Evolutionary conservation across 768 basidiomycete genomes (phyloP).

Genomic region (Pleurotus platypus): DNA sequence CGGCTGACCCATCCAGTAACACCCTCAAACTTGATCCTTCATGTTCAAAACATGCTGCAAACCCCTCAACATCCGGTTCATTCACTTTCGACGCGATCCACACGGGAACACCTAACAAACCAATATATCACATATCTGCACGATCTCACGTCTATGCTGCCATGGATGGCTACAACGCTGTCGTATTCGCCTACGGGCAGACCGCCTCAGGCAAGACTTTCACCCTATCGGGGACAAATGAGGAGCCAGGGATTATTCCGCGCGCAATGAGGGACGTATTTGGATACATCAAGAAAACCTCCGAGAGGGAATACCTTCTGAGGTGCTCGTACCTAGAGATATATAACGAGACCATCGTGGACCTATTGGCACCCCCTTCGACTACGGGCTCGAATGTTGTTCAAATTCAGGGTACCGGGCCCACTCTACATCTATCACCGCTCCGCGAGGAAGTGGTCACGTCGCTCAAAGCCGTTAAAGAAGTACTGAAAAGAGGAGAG

Average conservation of each 20-base stretch:
- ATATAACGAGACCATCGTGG: conserved; percentile 89
- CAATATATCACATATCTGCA: conserved; percentile 72
- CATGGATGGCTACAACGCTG: conserved; percentile 96
- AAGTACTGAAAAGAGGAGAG: conserved; percentile 83
- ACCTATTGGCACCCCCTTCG: conserved; percentile 74
- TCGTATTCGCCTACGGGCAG: conserved; percentile 93
- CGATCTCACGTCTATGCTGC: conserved; percentile 82
- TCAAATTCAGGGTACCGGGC: conserved; percentile 69
- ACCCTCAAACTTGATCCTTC: conserved; percentile 61
- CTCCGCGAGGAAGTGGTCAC: conserved; percentile 93
- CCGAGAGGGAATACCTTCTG: conserved; percentile 86
- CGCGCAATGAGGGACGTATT: conserved; percentile 92
- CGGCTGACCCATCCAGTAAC: conserved; percentile 23
- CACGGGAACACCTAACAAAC: conserved; percentile 76
- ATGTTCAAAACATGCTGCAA: conserved; percentile 42
- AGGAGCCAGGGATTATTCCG: conserved; percentile 93
- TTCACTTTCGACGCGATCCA: conserved; percentile 77
- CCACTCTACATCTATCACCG: conserved; percentile 64
- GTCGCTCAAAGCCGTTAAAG: conserved; percentile 78
- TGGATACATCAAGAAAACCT: conserved; percentile 70
- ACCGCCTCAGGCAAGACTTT: conserved; percentile 67
- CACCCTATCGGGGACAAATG: conserved; percentile 68
- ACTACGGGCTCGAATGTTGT: conserved; percentile 49
- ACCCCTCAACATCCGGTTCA: conserved; percentile 23
- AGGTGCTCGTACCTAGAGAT: conserved; percentile 96